Percentiles rank a stretch among this genome's conserved stretches.
Evolutionary conservation across 2,329 filamentous ascomycete genomes (phyloP).

Genomic region (Bertia moriformis): DNA sequence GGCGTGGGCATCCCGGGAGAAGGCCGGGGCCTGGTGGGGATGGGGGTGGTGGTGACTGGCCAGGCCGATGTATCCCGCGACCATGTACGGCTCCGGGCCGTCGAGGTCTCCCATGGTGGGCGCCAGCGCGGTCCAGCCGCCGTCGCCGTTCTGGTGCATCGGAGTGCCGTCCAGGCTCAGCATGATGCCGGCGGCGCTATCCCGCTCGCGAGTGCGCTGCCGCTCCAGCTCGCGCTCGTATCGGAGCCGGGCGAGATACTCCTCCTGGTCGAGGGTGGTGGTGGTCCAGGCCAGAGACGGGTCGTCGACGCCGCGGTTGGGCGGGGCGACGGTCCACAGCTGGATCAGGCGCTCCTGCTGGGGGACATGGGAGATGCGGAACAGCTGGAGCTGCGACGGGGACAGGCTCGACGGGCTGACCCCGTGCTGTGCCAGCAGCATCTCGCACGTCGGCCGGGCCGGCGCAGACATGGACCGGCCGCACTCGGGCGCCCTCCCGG

Average conservation of each 20-base stretch:
- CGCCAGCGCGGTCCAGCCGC: slow-evolving; percentile 27
- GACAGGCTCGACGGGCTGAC: slow-evolving; percentile 59
- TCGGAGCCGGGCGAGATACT: slow-evolving; percentile 42
- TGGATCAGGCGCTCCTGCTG: slow-evolving; percentile 66
- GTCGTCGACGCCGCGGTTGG: slow-evolving; percentile 38
- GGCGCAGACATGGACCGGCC: slow-evolving; percentile 34
- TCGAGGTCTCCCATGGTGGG: slow-evolving; percentile 14
- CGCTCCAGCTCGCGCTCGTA: slow-evolving; percentile 33
- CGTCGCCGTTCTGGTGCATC: slow-evolving; percentile 34
- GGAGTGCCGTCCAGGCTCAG: slow-evolving; percentile 40
- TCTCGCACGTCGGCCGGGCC: slow-evolving; percentile 33
- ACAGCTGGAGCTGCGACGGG: slow-evolving; percentile 63
- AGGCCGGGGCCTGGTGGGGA: slow-evolving; percentile 14
- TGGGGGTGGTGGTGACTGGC: slow-evolving; percentile 17
- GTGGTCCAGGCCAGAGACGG: slow-evolving; percentile 34
- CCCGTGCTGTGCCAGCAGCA: slow-evolving; percentile 47
- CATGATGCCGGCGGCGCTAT: slow-evolving; percentile 5
- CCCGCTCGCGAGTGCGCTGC: too few species aligned
- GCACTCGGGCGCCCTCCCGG: slow-evolving; percentile 15
- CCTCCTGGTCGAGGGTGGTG: slow-evolving; percentile 40
- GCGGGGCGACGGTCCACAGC: slow-evolving; percentile 72
- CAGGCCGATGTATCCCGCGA: slow-evolving; percentile 62
- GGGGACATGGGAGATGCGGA: slow-evolving; percentile 57
- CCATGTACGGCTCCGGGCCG: slow-evolving; percentile 70
- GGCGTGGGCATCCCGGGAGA: slow-evolving; percentile 24